phyloP scores from a whole-genome alignment of 2,329 filamentous ascomycete genomes.

The Aspergillus candidus region DNA sequence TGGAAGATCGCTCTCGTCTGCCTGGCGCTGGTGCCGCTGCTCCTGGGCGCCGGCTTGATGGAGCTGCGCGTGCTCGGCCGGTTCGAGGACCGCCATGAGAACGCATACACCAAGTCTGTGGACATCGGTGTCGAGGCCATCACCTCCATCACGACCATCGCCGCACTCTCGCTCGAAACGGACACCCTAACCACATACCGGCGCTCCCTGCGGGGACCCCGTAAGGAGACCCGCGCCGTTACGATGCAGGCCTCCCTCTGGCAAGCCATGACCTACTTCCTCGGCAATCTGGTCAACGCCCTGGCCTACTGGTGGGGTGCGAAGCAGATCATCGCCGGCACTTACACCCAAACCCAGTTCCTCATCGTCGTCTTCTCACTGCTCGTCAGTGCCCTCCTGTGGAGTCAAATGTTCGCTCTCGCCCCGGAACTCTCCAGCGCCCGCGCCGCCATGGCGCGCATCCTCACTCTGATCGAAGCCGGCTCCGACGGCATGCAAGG shows the following conservation, averaged over 20 bases:
- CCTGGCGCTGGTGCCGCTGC: conserved; percentile 60
- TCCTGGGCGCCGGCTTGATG: conserved; percentile 64
- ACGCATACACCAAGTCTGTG: conserved; percentile 47
- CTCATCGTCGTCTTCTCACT: conserved; percentile 68
- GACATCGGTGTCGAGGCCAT: conserved; percentile 49
- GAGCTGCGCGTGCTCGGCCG: conserved; percentile 55
- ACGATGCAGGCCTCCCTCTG: conserved; percentile 44
- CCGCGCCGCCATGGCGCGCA: conserved; percentile 53
- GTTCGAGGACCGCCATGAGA: conserved; percentile 52
- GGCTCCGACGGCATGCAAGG: conserved; percentile 29
- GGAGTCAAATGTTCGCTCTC: conserved; percentile 68
- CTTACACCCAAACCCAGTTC: conserved; percentile 63
- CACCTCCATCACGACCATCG: conserved; percentile 48
- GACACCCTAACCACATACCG: conserved; percentile 43
- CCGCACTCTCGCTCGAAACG: conserved; percentile 47
- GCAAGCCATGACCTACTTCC: conserved; percentile 40
- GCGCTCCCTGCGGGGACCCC: conserved; percentile 41
- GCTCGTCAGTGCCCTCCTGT: conserved; percentile 65
- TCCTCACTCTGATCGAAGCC: conserved; percentile 42
- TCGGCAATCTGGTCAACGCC: conserved; percentile 63
- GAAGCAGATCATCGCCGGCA: conserved; percentile 60
- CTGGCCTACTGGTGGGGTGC: conserved; percentile 78
- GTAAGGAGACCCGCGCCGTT: conserved; percentile 45
- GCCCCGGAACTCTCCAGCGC: conserved; percentile 69
- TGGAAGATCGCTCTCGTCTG: conserved; percentile 73